Percentiles rank a stretch among this genome's conserved stretches.
Conservation (phyloP, 495 filamentous ascomycete genomes). For the Neurospora terricola region DNA sequence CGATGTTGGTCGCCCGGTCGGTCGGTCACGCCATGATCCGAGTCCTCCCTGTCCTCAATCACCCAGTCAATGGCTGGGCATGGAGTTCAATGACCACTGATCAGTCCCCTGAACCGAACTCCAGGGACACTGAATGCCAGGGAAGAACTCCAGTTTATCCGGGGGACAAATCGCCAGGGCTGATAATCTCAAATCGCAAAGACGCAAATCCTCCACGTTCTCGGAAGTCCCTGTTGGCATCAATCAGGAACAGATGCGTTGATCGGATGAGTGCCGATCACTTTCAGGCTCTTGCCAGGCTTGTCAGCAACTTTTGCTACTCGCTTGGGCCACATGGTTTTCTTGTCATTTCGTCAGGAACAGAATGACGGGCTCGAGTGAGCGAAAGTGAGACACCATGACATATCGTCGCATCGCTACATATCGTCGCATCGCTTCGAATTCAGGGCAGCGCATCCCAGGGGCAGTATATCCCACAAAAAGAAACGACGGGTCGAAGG, state of each 20-base stretch:
- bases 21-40: neutral
- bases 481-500: neutral
- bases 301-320: neutral
- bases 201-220: neutral
- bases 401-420: neutral
- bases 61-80: too few species aligned
- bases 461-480: neutral
- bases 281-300: neutral
- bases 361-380: too few species aligned
- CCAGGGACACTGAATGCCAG: neutral
- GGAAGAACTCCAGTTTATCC: too few species aligned
- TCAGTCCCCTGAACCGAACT: neutral
- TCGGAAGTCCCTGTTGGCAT: neutral
- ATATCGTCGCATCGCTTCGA: neutral
- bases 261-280: neutral
- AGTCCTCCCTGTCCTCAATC: too few species aligned
- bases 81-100: too few species aligned
- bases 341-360: too few species aligned
- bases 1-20: neutral
- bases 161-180: neutral
- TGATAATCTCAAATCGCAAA: neutral
- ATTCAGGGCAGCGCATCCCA: neutral
- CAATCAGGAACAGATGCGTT: neutral
- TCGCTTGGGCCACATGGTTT: neutral
- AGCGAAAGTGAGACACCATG: neutral